Base-by-base conservation (phyloP, 768 basidiomycete species). In the Rhizopogon rudus region DNA sequence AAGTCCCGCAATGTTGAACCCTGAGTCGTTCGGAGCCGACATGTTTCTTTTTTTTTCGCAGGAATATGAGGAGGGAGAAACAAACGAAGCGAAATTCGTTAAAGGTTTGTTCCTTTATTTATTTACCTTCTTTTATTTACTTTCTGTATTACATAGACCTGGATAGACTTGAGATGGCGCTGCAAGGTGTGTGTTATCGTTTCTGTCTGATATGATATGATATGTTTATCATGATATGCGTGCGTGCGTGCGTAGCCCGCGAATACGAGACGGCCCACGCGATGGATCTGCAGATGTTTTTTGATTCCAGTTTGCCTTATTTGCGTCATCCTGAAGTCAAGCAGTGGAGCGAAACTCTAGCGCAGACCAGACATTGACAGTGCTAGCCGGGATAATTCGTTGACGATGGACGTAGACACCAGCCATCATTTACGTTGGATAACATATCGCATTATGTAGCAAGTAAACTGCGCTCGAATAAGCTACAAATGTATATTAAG, bases 121-220 rank as follows among this genome's bases (percentile, higher is more conserved):
- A 1, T 13, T 45, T 3, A 25, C 4, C 31, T 33, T 14, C 13
- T 45, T 42, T 17, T 39, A 7, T 16, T 39, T 22, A 31, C 16
- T 9, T 2, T 43, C 52, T 41, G 25, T 54, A 37, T 41, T 25
- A 13, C 39, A 5, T 7, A 93, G 92, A 95, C 65, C 77, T 94
- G 5, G 92, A 95, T 65, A 78, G 88, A 6, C 85, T 93, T 54
- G 92, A 95, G 67, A 88, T 95, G 88, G 90, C 90, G 0, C 74
- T 84, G 0, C 92, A 95, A 79, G 91, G 88, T 82, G 65, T 33
- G 44, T 48, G 35, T 44, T 44, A 2, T 16, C 37, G 20, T 13
- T 1, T 46, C 14, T 10, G 14, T 16, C 12, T 12, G 14, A 17
- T 13, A 14, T 37, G 13, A 10, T 14, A 5, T 13, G 31, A 8